Conservation (phyloP, 2,329 filamentous ascomycete species). For the Blastomyces parvus region DNA sequence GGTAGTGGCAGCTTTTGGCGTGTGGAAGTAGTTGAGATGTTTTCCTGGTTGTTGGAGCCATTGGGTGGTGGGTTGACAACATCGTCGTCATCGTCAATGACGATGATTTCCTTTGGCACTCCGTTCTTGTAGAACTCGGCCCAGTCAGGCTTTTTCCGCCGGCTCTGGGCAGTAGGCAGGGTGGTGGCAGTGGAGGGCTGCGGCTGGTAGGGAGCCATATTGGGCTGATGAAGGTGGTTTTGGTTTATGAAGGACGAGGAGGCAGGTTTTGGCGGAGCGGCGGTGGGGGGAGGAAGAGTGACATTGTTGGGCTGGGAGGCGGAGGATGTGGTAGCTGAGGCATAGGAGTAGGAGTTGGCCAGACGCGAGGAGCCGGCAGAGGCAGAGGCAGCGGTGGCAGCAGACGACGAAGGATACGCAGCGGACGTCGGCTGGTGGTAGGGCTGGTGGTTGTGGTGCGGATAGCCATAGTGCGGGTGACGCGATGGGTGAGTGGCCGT, state of each 20-base stretch:
- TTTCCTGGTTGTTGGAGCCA: slow-evolving; percentile 20
- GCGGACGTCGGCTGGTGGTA: slow-evolving; percentile 49
- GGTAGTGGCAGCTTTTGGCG: background rate
- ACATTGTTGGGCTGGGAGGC: slow-evolving; percentile 8
- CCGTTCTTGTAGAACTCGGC: slow-evolving; percentile 73
- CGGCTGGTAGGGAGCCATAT: slow-evolving; percentile 8
- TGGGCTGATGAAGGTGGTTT: slow-evolving; percentile 5
- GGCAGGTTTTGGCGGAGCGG: slow-evolving; percentile 7
- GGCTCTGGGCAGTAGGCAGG: slow-evolving; percentile 16
- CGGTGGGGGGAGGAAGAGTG: slow-evolving; percentile 11
- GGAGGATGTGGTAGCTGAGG: slow-evolving; percentile 25
- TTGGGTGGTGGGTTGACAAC: slow-evolving; percentile 50
- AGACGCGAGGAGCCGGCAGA: slow-evolving; percentile 35
- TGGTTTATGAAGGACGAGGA: slow-evolving; percentile 6
- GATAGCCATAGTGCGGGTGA: slow-evolving; percentile 55
- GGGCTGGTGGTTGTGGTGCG: slow-evolving; percentile 44
- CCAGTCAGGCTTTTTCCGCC: slow-evolving; percentile 54
- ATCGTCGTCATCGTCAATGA: slow-evolving; percentile 53
- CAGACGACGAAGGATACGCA: slow-evolving; percentile 42
- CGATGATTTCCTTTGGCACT: slow-evolving; percentile 72
- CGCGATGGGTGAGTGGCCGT: slow-evolving; percentile 63
- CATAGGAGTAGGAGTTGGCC: slow-evolving; percentile 36
- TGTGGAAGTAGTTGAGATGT: background rate
- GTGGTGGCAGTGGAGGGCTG: slow-evolving; percentile 12
- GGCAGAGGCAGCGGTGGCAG: slow-evolving; percentile 16